These are phyloP conservation scores for Kazachstania kunashirensis DNA, from an alignment of 805 yeast species.

Conservation along the genomic window DNA sequence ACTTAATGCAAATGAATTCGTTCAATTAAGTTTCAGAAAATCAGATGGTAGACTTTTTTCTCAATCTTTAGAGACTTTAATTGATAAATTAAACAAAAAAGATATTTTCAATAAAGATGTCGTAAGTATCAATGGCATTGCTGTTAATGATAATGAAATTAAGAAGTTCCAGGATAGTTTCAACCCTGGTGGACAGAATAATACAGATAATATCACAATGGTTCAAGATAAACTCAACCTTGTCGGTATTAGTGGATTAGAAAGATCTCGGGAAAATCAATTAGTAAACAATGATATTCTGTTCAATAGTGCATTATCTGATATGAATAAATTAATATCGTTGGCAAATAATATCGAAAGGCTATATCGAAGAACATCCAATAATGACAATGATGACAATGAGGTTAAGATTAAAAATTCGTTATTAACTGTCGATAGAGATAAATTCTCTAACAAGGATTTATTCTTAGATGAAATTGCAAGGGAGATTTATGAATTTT, in stretches of 20 bases:
- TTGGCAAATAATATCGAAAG: slow-evolving; percentile 64
- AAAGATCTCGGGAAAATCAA: slow-evolving; percentile 44
- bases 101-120: slow-evolving; percentile 24
- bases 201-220: slow-evolving; percentile 5
- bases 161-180: not conserved
- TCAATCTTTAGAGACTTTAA: slow-evolving; percentile 34
- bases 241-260: slow-evolving; percentile 66
- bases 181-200: not conserved
- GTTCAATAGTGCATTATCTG: slow-evolving; percentile 61
- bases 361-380: slow-evolving; percentile 31
- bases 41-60: slow-evolving; percentile 55
- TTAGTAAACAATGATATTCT: slow-evolving; percentile 51
- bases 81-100: slow-evolving; percentile 34
- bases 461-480: slow-evolving; percentile 60
- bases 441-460: slow-evolving; percentile 30
- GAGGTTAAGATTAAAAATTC: slow-evolving; percentile 7
- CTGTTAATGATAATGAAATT: slow-evolving; percentile 7
- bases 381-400: slow-evolving; percentile 2
- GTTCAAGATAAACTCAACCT: slow-evolving; percentile 27
- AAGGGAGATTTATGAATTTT: slow-evolving; percentile 68
- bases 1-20: slow-evolving; percentile 14
- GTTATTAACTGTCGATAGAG: slow-evolving; percentile 27
- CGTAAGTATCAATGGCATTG: slow-evolving; percentile 27
- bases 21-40: slow-evolving; percentile 66
- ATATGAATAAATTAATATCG: slow-evolving; percentile 65